These are phyloP conservation scores for Cucumis cinereus DNA, from an alignment of 306 rosid genomes.

Conservation along the genomic window DNA sequence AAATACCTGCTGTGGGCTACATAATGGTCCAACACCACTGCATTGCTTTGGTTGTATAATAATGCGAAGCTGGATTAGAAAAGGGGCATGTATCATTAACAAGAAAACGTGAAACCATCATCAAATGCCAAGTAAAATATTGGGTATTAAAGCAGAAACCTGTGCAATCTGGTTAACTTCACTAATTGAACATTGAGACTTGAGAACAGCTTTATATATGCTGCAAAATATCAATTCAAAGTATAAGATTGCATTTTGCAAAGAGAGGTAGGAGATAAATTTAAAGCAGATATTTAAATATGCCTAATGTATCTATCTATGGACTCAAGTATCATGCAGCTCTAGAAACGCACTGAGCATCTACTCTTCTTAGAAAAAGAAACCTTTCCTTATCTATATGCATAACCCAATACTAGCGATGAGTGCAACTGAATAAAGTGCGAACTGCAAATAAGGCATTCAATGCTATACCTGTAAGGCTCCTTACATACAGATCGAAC, in stretches of 20 bases:
- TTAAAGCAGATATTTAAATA: constrained; percentile 2
- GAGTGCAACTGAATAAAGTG: constrained; percentile 11
- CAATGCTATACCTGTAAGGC: constrained; percentile 69
- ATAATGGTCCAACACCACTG: constrained; percentile 76
- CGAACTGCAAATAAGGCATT: constrained; percentile 15
- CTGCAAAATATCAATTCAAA: constrained; percentile 27
- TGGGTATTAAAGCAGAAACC: constrained; percentile 51
- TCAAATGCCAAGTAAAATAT: constrained; percentile 12
- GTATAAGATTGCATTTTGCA: background rate
- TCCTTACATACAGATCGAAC: constrained; percentile 78
- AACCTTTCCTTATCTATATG: constrained; percentile 1
- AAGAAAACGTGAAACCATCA: constrained; percentile 15
- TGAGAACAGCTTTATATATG: constrained; percentile 66
- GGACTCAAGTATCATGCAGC: background rate
- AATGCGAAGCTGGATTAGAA: constrained; percentile 66
- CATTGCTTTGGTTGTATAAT: constrained; percentile 75
- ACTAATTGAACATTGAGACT: constrained; percentile 64
- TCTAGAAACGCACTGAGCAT: background rate
- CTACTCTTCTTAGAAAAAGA: background rate
- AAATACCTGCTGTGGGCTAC: constrained; percentile 75
- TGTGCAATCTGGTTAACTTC: constrained; percentile 92
- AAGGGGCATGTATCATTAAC: constrained; percentile 15
- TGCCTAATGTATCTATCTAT: background rate
- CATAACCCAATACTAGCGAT: background rate
- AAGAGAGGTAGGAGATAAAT: background rate